Percentiles rank a stretch among this genome's conserved stretches.
phyloP scores from a whole-genome alignment of 176 grass and related monocot species.

The Tillandsia leiboldiana region DNA sequence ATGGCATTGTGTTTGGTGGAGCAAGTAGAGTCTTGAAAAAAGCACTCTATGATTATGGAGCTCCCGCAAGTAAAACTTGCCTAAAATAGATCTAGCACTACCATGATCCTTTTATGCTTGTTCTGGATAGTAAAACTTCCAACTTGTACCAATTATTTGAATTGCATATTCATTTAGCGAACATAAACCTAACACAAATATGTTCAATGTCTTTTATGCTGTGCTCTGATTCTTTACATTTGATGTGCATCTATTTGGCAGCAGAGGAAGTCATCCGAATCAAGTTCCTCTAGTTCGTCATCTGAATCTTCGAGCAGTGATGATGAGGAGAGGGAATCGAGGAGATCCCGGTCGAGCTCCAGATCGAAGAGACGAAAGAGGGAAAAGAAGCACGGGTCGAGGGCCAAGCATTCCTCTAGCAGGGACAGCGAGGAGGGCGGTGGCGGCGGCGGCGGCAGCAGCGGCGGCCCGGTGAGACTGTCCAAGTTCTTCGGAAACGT shows the following conservation, averaged over 20 bases:
- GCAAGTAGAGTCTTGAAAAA: too few species aligned
- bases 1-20: too few species aligned
- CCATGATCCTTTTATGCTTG: too few species aligned
- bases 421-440: constrained; percentile 32
- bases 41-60: too few species aligned
- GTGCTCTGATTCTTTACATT: constrained; percentile 2
- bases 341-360: constrained; percentile 58
- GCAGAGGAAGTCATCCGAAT: constrained; percentile 74
- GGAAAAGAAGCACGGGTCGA: constrained; percentile 79
- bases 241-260: constrained; percentile 21
- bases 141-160: too few species aligned
- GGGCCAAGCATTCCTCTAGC: constrained; percentile 31
- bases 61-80: too few species aligned
- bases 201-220: too few species aligned
- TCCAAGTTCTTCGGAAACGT: constrained; percentile 77
- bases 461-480: constrained; percentile 51
- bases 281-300: constrained; percentile 53
- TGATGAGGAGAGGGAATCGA: constrained; percentile 55
- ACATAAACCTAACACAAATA: too few species aligned
- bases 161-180: too few species aligned
- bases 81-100: too few species aligned
- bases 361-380: constrained; percentile 75
- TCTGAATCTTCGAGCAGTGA: constrained; percentile 77
- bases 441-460: constrained; percentile 12
- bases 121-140: too few species aligned